Percentiles rank a stretch among this genome's conserved stretches.
phyloP scores from a whole-genome alignment of 192 early-diverging fungal species.

The Blastocladiella britannica region DNA sequence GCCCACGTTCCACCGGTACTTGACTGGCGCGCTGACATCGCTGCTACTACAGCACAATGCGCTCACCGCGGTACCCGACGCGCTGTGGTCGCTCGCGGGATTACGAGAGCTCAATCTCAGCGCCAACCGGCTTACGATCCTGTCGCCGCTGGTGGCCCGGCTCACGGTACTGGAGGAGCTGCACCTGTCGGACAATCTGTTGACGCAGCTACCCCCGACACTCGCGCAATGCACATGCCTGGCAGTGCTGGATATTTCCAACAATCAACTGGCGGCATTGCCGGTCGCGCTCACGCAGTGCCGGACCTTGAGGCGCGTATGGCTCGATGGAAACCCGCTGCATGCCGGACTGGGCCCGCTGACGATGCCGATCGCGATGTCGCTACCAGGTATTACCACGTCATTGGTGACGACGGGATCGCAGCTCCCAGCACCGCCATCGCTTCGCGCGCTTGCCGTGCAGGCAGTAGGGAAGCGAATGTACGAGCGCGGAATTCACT shows the following conservation, averaged over 20 bases:
- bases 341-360: slow-evolving; percentile 13
- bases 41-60: slow-evolving; percentile 45
- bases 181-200: slow-evolving; percentile 32
- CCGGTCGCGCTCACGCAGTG: slow-evolving; percentile 52
- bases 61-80: slow-evolving; percentile 38
- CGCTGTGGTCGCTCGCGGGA: slow-evolving; percentile 39
- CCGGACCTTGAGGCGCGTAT: slow-evolving; percentile 40
- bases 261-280: slow-evolving; percentile 40
- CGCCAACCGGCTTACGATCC: slow-evolving; percentile 33
- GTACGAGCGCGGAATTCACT: not conserved
- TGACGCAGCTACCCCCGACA: slow-evolving; percentile 37
- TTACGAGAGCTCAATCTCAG: slow-evolving; percentile 42
- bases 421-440: not conserved
- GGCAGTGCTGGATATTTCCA: slow-evolving; percentile 37
- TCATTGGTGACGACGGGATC: too few relatives aligned
- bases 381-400: not conserved
- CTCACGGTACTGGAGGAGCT: slow-evolving; percentile 45
- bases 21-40: slow-evolving; percentile 24
- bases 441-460: not conserved
- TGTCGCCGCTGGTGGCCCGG: slow-evolving; percentile 38
- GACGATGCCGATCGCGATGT: not conserved
- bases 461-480: not conserved
- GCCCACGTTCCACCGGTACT: not conserved
- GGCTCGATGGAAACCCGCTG: slow-evolving; percentile 30
- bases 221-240: slow-evolving; percentile 38